phyloP scores from a whole-genome alignment of 768 basidiomycete genomes.

The Ramaria sp. region DNA sequence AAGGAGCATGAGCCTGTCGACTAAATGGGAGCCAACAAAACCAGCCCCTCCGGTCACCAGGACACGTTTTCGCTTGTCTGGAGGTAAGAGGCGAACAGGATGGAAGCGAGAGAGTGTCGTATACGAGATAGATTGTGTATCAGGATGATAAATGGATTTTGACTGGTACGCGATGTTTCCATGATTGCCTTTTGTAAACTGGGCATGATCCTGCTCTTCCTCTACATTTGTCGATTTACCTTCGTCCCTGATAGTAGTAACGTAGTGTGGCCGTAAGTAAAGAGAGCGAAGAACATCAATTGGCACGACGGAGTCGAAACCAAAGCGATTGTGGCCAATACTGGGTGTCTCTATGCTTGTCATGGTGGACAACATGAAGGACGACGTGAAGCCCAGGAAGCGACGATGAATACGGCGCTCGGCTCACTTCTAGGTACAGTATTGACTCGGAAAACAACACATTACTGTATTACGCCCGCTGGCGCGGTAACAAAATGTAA shows the following conservation, averaged over 20 bases:
- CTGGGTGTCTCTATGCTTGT: constrained; percentile 62
- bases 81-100: constrained; percentile 79
- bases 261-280: constrained; percentile 78
- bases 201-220: constrained; percentile 37
- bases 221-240: constrained; percentile 21
- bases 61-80: constrained; percentile 72
- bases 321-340: constrained; percentile 81
- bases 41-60: constrained; percentile 96
- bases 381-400: not conserved
- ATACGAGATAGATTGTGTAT: constrained; percentile 78
- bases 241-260: constrained; percentile 27
- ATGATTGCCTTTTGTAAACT: constrained; percentile 35
- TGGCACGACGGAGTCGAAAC: constrained; percentile 79
- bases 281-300: constrained; percentile 77
- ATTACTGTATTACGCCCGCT: no score
- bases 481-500: no score
- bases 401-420: not conserved
- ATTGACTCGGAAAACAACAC: no score
- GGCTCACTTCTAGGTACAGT: no score
- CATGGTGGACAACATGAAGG: constrained; percentile 36
- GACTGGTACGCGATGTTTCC: constrained; percentile 50
- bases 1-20: constrained; percentile 94
- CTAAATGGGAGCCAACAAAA: constrained; percentile 98
- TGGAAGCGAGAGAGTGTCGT: constrained; percentile 88
- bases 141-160: constrained; percentile 77